These are phyloP conservation scores for Trypanosoma conorhini DNA, from an alignment of 208 protist species.

Conservation along the genomic window DNA sequence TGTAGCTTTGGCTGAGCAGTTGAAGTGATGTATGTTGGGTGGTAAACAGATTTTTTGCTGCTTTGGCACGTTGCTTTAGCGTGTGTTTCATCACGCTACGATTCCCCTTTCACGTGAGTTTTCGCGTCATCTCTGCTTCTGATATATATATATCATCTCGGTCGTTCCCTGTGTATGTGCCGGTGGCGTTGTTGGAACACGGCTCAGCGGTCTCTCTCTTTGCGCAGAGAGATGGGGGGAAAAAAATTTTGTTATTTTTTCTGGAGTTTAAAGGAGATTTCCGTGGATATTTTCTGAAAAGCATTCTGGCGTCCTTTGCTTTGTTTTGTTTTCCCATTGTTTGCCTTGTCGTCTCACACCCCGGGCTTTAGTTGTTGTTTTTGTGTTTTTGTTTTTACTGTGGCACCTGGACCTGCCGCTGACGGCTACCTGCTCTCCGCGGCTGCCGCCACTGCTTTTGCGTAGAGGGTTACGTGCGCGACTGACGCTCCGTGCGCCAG, in stretches of 20 bases:
- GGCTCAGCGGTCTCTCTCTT: too few relatives aligned
- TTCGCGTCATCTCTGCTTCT: background rate
- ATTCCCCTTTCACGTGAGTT: background rate
- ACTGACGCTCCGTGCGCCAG: background rate
- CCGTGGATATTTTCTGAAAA: too few relatives aligned
- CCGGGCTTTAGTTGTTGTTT: too few relatives aligned
- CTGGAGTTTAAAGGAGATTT: too few relatives aligned
- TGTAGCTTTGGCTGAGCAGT: background rate
- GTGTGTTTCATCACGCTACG: too few relatives aligned
- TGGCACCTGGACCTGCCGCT: background rate
- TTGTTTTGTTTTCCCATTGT: background rate
- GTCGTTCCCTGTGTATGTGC: too few relatives aligned
- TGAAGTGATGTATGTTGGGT: background rate
- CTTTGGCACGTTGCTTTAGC: background rate
- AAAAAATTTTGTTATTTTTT: too few relatives aligned
- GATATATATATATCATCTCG: background rate
- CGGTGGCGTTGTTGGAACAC: too few relatives aligned
- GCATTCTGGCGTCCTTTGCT: too few relatives aligned
- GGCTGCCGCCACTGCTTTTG: too few relatives aligned
- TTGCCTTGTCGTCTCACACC: background rate
- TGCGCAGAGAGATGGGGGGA: too few relatives aligned
- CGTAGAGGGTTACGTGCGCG: conserved; percentile 1
- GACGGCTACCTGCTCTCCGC: background rate
- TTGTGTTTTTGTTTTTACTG: background rate
- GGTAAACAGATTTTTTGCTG: conserved; percentile 1